Evolutionary conservation across 2,329 filamentous ascomycete species (phyloP).

Genomic region (Neonectria sp.): DNA sequence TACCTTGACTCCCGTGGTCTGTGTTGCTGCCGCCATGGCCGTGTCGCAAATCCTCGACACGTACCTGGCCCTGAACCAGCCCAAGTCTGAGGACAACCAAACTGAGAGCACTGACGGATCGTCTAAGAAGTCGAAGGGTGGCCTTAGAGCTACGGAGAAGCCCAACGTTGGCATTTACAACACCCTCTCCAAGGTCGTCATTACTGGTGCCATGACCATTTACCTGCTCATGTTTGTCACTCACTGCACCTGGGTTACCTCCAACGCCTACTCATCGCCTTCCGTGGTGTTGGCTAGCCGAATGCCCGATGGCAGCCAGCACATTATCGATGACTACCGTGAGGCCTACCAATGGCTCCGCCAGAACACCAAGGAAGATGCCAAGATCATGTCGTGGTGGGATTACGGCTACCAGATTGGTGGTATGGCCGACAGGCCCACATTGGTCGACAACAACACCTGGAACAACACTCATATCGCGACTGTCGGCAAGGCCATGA

Average conservation of each 20-base stretch:
- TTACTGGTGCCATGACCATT: constrained; percentile 79
- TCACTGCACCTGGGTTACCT: constrained; percentile 99
- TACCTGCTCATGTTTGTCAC: constrained; percentile 95
- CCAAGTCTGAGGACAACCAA: constrained; percentile 64
- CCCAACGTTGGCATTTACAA: constrained; percentile 90
- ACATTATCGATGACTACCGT: constrained; percentile 99
- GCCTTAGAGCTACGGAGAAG: constrained; percentile 79
- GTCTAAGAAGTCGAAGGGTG: constrained; percentile 69
- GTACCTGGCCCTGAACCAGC: constrained; percentile 79
- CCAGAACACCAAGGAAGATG: constrained; percentile 94
- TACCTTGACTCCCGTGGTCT: constrained; percentile 95
- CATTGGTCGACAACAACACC: constrained; percentile 98
- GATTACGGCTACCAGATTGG: constrained; percentile 99
- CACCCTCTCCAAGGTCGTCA: constrained; percentile 82
- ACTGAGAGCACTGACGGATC: constrained; percentile 60
- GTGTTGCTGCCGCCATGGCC: constrained; percentile 91
- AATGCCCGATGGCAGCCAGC: constrained; percentile 93
- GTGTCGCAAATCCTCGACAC: constrained; percentile 90
- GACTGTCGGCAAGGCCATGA: constrained; percentile 99
- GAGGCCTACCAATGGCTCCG: constrained; percentile 99
- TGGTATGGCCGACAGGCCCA: constrained; percentile 98
- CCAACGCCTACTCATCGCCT: constrained; percentile 97
- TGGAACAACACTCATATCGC: constrained; percentile 99
- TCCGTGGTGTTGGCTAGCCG: constrained; percentile 95
- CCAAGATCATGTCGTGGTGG: constrained; percentile 99